Evolutionary conservation across 148 eudicot genomes (phyloP).

Genomic region (Cornus suecica): DNA sequence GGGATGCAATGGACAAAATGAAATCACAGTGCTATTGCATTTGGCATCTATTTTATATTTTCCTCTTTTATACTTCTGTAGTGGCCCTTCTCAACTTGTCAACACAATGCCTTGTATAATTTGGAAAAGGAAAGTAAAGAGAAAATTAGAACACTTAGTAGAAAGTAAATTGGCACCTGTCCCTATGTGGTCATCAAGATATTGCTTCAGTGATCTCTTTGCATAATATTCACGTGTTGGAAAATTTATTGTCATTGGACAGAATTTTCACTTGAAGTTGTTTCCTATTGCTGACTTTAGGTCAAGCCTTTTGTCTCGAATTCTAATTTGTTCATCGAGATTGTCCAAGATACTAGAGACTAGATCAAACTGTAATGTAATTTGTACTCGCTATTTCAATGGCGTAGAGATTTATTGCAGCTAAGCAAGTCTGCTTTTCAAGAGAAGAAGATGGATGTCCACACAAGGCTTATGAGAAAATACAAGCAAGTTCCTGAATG

Average conservation of each 20-base stretch:
- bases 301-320: background rate
- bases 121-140: too few relatives aligned
- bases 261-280: background rate
- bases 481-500: conserved; percentile 60
- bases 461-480: conserved; percentile 57
- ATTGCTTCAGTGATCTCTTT: too few relatives aligned
- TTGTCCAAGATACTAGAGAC: background rate
- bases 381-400: conserved; percentile 3
- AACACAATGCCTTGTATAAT: background rate
- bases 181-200: too few relatives aligned
- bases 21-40: conserved; percentile 3
- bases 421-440: conserved; percentile 46
- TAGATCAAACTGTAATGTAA: background rate
- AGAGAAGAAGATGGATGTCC: conserved; percentile 47
- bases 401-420: conserved; percentile 45
- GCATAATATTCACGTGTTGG: too few relatives aligned
- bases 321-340: background rate
- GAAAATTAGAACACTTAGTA: background rate
- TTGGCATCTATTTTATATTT: background rate
- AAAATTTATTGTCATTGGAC: background rate
- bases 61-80: background rate
- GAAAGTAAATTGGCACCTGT: too few relatives aligned
- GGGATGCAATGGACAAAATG: background rate
- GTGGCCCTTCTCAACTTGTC: background rate
- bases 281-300: background rate